Percentiles rank a stretch among this genome's conserved stretches.
phyloP scores from a whole-genome alignment of 192 early-diverging fungal genomes.

The Chytriomyces hyalinus region DNA sequence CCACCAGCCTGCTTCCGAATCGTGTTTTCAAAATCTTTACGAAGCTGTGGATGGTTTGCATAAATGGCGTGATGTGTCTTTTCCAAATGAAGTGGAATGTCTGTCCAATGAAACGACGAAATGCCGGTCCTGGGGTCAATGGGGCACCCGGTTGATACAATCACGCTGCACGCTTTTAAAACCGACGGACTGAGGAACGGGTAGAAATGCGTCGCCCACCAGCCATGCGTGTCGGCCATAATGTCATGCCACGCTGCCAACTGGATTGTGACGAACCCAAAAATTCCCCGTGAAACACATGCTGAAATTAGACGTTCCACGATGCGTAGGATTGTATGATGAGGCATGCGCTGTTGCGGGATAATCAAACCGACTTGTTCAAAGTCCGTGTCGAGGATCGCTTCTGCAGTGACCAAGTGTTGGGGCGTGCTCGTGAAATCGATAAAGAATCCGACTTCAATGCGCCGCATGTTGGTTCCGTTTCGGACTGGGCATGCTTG shows the following conservation, averaged over 20 bases:
- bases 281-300: slow-evolving; percentile 19
- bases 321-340: slow-evolving; percentile 10
- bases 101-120: slow-evolving; percentile 28
- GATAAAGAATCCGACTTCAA: slow-evolving; percentile 35
- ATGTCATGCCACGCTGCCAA: slow-evolving; percentile 26
- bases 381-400: slow-evolving; percentile 13
- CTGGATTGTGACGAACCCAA: slow-evolving; percentile 32
- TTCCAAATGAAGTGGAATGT: slow-evolving; percentile 35
- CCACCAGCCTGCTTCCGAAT: slow-evolving; percentile 30
- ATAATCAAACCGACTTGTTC: slow-evolving; percentile 30
- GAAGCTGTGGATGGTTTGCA: slow-evolving; percentile 16
- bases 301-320: slow-evolving; percentile 5
- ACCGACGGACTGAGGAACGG: slow-evolving; percentile 31
- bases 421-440: neutral
- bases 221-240: slow-evolving; percentile 13
- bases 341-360: slow-evolving; percentile 21
- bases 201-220: slow-evolving; percentile 38
- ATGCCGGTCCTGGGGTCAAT: slow-evolving; percentile 26
- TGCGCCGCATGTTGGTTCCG: slow-evolving; percentile 24
- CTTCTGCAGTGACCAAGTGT: slow-evolving; percentile 25
- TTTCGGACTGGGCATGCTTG: slow-evolving; percentile 29
- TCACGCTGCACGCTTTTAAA: slow-evolving; percentile 25
- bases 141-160: slow-evolving; percentile 32
- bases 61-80: slow-evolving; percentile 31
- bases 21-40: slow-evolving; percentile 25